phyloP scores from a whole-genome alignment of 352 stramenopile species.

The Globisporangium spiculum region DNA sequence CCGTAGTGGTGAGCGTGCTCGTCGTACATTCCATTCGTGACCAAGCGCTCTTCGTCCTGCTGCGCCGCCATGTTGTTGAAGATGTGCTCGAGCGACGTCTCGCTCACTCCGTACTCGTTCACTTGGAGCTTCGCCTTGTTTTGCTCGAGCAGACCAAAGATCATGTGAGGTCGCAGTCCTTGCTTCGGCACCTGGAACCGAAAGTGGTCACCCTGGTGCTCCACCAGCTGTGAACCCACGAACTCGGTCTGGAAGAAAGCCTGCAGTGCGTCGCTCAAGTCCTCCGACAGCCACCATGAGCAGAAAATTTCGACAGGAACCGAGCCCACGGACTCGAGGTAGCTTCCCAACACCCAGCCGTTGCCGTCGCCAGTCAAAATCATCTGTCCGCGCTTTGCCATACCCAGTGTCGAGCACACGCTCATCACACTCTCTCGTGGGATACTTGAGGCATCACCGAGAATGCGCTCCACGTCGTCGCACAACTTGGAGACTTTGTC shows the following conservation, averaged over 20 bases:
- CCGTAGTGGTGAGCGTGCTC: neutral
- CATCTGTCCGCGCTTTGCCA: conserved; percentile 23
- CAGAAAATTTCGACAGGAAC: conserved; percentile 56
- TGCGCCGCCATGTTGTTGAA: conserved; percentile 91
- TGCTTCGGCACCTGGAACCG: conserved; percentile 72
- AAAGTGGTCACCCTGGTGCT: conserved; percentile 67
- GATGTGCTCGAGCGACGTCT: conserved; percentile 90
- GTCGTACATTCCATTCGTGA: conserved; percentile 39
- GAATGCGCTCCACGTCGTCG: conserved; percentile 16
- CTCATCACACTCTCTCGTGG: conserved; percentile 27
- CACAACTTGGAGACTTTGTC: conserved; percentile 13
- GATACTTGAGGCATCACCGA: conserved; percentile 20
- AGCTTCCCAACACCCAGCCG: conserved; percentile 39
- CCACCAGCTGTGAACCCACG: conserved; percentile 37
- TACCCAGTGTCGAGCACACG: conserved; percentile 33
- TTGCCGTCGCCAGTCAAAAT: conserved; percentile 40
- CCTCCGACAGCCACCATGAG: conserved; percentile 56
- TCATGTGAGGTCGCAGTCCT: conserved; percentile 33
- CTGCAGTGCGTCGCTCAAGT: conserved; percentile 33
- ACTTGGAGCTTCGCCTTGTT: conserved; percentile 60
- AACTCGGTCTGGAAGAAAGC: conserved; percentile 48
- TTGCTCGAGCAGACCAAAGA: conserved; percentile 81
- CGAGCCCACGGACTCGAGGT: conserved; percentile 37
- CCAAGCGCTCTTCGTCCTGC: conserved; percentile 55
- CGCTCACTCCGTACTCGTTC: conserved; percentile 86